Conservation (phyloP, 305 asterid genomes). For the Fraxinus floribunda region DNA sequence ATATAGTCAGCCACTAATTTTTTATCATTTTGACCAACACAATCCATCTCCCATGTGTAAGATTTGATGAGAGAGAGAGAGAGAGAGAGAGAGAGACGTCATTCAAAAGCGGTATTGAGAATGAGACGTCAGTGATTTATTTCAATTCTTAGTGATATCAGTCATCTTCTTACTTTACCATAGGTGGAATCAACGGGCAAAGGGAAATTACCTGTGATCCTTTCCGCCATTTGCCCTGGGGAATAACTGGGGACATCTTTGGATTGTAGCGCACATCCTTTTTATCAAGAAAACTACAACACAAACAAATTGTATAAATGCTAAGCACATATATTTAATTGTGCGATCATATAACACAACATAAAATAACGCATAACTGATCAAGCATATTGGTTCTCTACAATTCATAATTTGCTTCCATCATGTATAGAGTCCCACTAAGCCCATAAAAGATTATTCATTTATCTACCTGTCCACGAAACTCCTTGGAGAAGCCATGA, state of each 20-base stretch:
- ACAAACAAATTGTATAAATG: neutral
- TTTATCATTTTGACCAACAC: neutral
- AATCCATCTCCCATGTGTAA: neutral
- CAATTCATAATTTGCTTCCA: constrained; percentile 8
- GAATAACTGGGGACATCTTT: constrained; percentile 85
- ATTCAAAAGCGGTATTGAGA: neutral
- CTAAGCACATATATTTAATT: neutral
- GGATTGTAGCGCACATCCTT: constrained; percentile 82
- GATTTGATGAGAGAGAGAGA: neutral
- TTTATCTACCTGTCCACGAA: constrained; percentile 87
- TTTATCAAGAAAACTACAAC: constrained; percentile 69
- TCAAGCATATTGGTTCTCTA: neutral
- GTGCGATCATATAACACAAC: neutral
- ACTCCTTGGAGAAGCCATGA: constrained; percentile 84
- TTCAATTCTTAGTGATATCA: constrained; percentile 4
- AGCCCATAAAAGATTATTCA: constrained; percentile 7
- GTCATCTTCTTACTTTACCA: constrained; percentile 6
- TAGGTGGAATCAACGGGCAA: constrained; percentile 12
- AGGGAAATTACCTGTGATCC: constrained; percentile 79
- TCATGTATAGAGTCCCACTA: constrained; percentile 13
- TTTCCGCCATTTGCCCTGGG: constrained; percentile 83
- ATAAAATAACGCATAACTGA: constrained; percentile 12
- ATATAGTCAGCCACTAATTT: neutral
- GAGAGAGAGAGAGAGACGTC: neutral
- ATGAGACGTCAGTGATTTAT: neutral